phyloP scores from a whole-genome alignment of 2,329 filamentous ascomycete species.

The Alternaria solani region DNA sequence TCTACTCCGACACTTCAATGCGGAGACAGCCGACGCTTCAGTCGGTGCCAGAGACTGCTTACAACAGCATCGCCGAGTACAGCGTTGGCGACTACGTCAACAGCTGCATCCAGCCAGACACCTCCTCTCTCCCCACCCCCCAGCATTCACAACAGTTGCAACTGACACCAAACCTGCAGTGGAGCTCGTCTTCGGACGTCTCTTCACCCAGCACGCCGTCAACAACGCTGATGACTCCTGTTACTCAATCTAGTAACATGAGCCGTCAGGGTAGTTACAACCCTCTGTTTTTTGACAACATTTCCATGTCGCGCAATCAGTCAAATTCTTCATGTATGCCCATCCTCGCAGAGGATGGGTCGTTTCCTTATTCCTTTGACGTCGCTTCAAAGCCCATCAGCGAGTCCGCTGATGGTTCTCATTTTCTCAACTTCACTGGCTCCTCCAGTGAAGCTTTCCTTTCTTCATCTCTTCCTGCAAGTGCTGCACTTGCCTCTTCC shows the following conservation, averaged over 20 bases:
- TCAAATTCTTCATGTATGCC: slow-evolving; percentile 52
- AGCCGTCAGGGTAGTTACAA: slow-evolving; percentile 57
- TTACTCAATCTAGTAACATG: slow-evolving; percentile 54
- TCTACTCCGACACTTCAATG: slow-evolving; percentile 39
- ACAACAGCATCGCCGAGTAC: slow-evolving; percentile 44
- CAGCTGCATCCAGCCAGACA: slow-evolving; percentile 38
- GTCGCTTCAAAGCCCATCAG: slow-evolving; percentile 47
- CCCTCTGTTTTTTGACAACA: slow-evolving; percentile 51
- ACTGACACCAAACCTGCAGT: slow-evolving; percentile 44
- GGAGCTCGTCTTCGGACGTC: slow-evolving; percentile 44
- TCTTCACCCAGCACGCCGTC: slow-evolving; percentile 50
- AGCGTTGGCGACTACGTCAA: slow-evolving; percentile 48
- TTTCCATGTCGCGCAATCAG: slow-evolving; percentile 56
- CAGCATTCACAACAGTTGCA: slow-evolving; percentile 34
- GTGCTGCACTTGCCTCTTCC: slow-evolving; percentile 46
- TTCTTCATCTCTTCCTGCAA: slow-evolving; percentile 42
- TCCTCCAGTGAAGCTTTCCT: slow-evolving; percentile 50
- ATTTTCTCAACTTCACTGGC: slow-evolving; percentile 44
- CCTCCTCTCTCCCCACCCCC: slow-evolving; percentile 31
- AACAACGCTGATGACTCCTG: slow-evolving; percentile 49
- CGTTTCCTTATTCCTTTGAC: slow-evolving; percentile 45
- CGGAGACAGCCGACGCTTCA: slow-evolving; percentile 33
- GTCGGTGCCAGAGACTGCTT: slow-evolving; percentile 33
- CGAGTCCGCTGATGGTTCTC: slow-evolving; percentile 40
- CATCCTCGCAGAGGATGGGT: slow-evolving; percentile 48